Evolutionary conservation across 257 asterid genomes (phyloP).

Genomic region (Solanum clarkiae): DNA sequence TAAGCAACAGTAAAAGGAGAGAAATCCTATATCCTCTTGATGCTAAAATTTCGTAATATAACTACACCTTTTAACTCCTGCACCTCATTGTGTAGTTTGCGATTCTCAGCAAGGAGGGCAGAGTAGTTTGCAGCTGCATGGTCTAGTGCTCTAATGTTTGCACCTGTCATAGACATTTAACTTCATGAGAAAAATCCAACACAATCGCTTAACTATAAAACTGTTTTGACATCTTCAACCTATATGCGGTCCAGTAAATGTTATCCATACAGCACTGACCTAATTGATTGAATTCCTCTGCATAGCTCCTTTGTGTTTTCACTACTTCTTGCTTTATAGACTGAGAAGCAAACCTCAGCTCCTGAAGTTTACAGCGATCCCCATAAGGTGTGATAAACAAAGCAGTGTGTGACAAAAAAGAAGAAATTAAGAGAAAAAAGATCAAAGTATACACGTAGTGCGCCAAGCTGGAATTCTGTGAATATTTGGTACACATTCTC

Average conservation of each 20-base stretch:
- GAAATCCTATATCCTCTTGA: background rate
- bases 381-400: background rate
- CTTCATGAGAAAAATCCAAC: background rate
- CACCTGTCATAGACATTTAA: conserved; percentile 22
- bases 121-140: conserved; percentile 51
- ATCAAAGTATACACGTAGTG: conserved; percentile 49
- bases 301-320: conserved; percentile 47
- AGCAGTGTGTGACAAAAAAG: too few species aligned
- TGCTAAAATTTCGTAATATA: background rate
- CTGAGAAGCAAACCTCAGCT: conserved; percentile 50
- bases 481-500: conserved; percentile 43
- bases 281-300: conserved; percentile 42
- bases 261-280: background rate
- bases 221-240: background rate
- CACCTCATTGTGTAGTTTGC: conserved; percentile 65
- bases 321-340: conserved; percentile 68
- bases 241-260: background rate
- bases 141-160: conserved; percentile 31
- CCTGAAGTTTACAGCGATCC: conserved; percentile 21
- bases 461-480: conserved; percentile 80
- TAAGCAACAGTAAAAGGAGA: background rate
- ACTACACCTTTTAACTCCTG: conserved; percentile 80
- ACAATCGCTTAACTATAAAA: background rate
- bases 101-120: conserved; percentile 51
- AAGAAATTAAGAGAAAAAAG: background rate